These are phyloP conservation scores for Acacia confusa DNA, from an alignment of 306 rosid genomes.

Conservation along the genomic window DNA sequence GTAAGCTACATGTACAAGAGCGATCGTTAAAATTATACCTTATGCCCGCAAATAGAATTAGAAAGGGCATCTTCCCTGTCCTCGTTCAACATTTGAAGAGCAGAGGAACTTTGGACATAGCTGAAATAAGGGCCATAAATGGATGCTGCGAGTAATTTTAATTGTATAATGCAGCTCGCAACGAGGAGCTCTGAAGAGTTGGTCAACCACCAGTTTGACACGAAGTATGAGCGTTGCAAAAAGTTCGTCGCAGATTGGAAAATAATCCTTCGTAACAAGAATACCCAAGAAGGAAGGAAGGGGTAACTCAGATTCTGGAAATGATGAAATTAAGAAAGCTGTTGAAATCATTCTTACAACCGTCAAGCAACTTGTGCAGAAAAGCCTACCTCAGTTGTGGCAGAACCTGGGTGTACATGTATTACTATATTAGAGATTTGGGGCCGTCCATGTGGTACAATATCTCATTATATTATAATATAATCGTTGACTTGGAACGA, in stretches of 20 bases:
- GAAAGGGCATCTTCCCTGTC: conserved; percentile 19
- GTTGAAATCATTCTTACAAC: not conserved
- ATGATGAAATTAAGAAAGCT: not conserved
- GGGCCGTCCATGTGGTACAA: not conserved
- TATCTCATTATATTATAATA: not conserved
- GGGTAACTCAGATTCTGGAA: not conserved
- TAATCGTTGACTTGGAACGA: too few relatives aligned
- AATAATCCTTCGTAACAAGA: not conserved
- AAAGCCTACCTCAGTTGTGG: conserved; percentile 28
- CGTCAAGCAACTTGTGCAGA: not conserved
- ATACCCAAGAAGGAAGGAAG: not conserved
- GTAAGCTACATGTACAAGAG: not conserved
- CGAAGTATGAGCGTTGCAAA: not conserved
- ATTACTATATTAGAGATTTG: too few relatives aligned
- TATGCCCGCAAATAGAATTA: conserved; percentile 38
- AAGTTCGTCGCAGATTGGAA: not conserved
- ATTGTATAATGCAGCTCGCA: not conserved
- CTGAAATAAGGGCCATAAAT: not conserved
- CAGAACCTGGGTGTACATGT: not conserved
- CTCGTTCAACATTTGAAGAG: conserved; percentile 4
- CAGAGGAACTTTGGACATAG: not conserved
- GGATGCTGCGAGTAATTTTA: not conserved
- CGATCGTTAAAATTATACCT: conserved; percentile 25
- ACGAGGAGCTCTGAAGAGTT: not conserved
- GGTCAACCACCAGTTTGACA: not conserved